Percentiles rank a stretch among this genome's conserved stretches.
Evolutionary conservation across 495 filamentous ascomycete genomes (phyloP).

Genomic region (Tuber aestivum): DNA sequence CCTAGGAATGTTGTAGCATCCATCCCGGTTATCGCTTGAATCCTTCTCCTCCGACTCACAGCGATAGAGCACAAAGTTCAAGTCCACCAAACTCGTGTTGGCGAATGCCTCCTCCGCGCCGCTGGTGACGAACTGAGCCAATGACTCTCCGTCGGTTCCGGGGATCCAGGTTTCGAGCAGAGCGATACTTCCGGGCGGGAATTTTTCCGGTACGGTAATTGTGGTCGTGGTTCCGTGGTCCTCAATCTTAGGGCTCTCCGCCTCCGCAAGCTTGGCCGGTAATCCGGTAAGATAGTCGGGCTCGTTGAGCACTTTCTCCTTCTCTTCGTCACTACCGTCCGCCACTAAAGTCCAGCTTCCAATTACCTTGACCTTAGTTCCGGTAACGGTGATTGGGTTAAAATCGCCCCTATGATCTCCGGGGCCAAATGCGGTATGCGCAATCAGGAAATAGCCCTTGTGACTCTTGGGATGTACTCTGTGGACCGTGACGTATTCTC

Average conservation of each 20-base stretch:
- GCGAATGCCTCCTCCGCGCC: slow-evolving; percentile 76
- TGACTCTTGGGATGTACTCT: slow-evolving; percentile 83
- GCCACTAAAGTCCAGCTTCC: slow-evolving; percentile 88
- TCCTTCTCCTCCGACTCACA: slow-evolving; percentile 90
- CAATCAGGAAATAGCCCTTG: slow-evolving; percentile 89
- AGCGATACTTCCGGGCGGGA: slow-evolving; percentile 89
- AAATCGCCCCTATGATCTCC: slow-evolving; percentile 71
- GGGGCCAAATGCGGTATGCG: slow-evolving; percentile 89
- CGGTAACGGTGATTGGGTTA: slow-evolving; percentile 66
- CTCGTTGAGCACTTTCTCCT: slow-evolving; percentile 59
- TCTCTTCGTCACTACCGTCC: slow-evolving; percentile 61
- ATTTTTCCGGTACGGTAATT: slow-evolving; percentile 70
- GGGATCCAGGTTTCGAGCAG: slow-evolving; percentile 95
- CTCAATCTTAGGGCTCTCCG: slow-evolving; percentile 59
- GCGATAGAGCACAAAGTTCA: slow-evolving; percentile 88
- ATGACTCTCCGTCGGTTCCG: slow-evolving; percentile 47
- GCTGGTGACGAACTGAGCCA: slow-evolving; percentile 71
- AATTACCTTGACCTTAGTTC: slow-evolving; percentile 64
- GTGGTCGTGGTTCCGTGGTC: slow-evolving; percentile 62
- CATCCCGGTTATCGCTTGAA: slow-evolving; percentile 69
- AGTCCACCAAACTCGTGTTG: slow-evolving; percentile 64
- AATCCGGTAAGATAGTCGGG: slow-evolving; percentile 68
- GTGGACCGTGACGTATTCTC: slow-evolving; percentile 93
- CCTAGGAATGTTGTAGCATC: slow-evolving; percentile 78
- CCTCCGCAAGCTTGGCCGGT: slow-evolving; percentile 66